A percentile compares a stretch with the other conserved stretches of the same genome.
phyloP scores from a whole-genome alignment of 2,329 filamentous ascomycete species.

The Colletotrichum agaves region DNA sequence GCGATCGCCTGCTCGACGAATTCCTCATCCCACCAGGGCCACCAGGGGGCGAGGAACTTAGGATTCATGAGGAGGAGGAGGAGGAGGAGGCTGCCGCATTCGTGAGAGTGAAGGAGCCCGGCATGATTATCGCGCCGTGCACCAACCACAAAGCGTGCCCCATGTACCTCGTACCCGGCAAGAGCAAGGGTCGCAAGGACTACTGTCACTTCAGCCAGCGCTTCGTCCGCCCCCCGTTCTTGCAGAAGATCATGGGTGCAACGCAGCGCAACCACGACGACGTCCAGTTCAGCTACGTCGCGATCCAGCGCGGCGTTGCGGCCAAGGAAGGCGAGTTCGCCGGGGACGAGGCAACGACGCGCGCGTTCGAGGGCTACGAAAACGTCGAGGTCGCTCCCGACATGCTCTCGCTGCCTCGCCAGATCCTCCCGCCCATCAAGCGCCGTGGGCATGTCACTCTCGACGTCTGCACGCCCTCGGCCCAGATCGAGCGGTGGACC shows the following conservation, averaged over 20 bases:
- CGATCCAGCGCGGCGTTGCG: constrained; percentile 78
- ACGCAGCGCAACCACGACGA: constrained; percentile 86
- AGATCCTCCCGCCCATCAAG: constrained; percentile 85
- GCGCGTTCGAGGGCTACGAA: constrained; percentile 80
- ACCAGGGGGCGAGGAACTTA: constrained; percentile 57
- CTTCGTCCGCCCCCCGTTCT: constrained; percentile 83
- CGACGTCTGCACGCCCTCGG: constrained; percentile 89
- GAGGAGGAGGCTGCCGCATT: constrained; percentile 49
- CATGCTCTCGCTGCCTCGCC: constrained; percentile 79
- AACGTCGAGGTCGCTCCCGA: constrained; percentile 55
- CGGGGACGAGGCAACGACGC: constrained; percentile 66
- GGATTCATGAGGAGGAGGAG: constrained; percentile 42
- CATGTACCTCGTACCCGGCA: constrained; percentile 82
- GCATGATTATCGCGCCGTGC: constrained; percentile 79
- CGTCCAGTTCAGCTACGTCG: constrained; percentile 89
- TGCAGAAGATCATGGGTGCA: constrained; percentile 79
- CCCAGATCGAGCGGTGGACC: constrained; percentile 91
- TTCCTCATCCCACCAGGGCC: constrained; percentile 74
- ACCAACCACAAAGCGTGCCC: constrained; percentile 91
- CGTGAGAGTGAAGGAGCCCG: constrained; percentile 62
- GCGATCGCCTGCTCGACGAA: constrained; percentile 80
- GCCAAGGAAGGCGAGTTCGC: constrained; percentile 49
- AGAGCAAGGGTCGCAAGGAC: constrained; percentile 81
- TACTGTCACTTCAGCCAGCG: constrained; percentile 93
- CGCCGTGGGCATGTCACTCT: constrained; percentile 87